These are phyloP conservation scores for Viola pubescens DNA, from an alignment of 441 rosid species.

Conservation along the genomic window DNA sequence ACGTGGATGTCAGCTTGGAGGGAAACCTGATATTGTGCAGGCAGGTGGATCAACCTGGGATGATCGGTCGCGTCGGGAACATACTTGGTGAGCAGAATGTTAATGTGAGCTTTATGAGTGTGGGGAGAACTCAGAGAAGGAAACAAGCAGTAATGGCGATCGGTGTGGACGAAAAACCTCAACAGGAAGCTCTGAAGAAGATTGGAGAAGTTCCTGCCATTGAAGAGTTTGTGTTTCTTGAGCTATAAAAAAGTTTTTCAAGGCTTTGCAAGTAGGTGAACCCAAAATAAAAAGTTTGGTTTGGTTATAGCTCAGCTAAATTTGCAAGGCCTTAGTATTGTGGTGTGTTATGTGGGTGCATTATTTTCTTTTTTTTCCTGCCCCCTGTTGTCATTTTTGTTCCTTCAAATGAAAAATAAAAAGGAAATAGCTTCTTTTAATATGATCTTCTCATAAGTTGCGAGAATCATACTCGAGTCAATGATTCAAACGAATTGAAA, in stretches of 20 bases:
- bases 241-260: constrained; percentile 29
- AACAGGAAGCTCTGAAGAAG: constrained; percentile 41
- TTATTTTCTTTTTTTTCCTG: not conserved
- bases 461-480: too few species aligned
- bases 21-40: constrained; percentile 78
- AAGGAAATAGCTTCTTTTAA: not conserved
- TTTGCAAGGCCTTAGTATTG: too few species aligned
- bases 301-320: too few species aligned
- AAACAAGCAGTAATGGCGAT: constrained; percentile 90
- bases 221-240: constrained; percentile 80
- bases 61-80: constrained; percentile 79
- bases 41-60: constrained; percentile 89
- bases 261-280: not conserved
- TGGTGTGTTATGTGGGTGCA: too few species aligned
- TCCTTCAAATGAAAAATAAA: not conserved
- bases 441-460: not conserved
- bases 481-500: too few species aligned
- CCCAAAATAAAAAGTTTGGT: not conserved
- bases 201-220: constrained; percentile 61
- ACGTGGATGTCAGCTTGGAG: constrained; percentile 83
- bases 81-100: constrained; percentile 69
- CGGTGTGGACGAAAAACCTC: constrained; percentile 90
- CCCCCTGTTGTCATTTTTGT: not conserved
- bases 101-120: constrained; percentile 89
- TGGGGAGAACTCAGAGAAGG: constrained; percentile 62